These are phyloP conservation scores for Trichomonascus vanleenenianus DNA, from an alignment of 805 yeast genomes.

Conservation along the genomic window DNA sequence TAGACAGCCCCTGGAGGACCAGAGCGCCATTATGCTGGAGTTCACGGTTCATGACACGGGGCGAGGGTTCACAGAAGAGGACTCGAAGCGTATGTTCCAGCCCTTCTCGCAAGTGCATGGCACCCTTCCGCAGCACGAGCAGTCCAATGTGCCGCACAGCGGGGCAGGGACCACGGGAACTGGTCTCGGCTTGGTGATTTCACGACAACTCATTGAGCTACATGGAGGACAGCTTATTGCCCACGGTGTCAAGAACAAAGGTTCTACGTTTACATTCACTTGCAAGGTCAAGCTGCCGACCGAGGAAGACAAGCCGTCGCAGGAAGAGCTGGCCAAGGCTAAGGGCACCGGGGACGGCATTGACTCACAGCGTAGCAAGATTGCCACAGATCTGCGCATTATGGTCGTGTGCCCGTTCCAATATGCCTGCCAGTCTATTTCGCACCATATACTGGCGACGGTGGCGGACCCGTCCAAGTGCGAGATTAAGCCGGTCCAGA, in stretches of 20 bases:
- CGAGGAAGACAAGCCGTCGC: constrained; percentile 19
- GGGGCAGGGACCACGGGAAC: constrained; percentile 19
- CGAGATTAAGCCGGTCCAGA: constrained; percentile 10
- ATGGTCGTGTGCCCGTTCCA: constrained; percentile 24
- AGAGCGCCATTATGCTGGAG: constrained; percentile 15
- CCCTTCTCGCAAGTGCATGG: constrained; percentile 28
- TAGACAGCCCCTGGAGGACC: not conserved
- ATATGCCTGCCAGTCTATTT: constrained; percentile 22
- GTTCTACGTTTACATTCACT: constrained; percentile 25
- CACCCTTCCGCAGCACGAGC: constrained; percentile 5
- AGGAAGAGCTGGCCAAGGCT: constrained; percentile 13
- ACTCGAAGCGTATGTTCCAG: constrained; percentile 26
- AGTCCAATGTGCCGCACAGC: not conserved
- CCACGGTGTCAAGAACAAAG: constrained; percentile 24
- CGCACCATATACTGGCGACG: constrained; percentile 24
- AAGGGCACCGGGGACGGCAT: constrained; percentile 1
- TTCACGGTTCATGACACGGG: constrained; percentile 31
- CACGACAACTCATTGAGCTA: constrained; percentile 28
- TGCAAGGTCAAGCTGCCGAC: constrained; percentile 23
- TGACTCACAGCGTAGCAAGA: constrained; percentile 1
- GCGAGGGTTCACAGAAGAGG: constrained; percentile 27
- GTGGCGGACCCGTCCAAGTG: constrained; percentile 17
- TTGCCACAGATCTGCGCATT: constrained; percentile 9
- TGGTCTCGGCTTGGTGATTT: constrained; percentile 30
- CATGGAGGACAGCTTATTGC: constrained; percentile 28